Conservation (phyloP, 768 basidiomycete species). For the Termitomyces sp. region DNA sequence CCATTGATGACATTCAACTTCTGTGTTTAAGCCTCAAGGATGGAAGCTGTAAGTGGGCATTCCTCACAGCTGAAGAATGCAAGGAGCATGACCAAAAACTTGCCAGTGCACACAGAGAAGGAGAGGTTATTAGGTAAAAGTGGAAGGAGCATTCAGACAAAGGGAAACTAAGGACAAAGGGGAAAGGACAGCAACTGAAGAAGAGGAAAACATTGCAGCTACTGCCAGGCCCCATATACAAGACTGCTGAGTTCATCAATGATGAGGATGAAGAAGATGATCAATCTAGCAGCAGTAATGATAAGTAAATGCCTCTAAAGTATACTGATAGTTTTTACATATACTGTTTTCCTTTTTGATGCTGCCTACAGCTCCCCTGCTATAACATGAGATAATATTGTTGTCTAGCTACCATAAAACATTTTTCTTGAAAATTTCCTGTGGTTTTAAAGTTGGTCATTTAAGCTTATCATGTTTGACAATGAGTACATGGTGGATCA, state of each 20-base stretch:
- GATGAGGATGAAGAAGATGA: not conserved
- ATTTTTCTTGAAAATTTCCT: too few species aligned
- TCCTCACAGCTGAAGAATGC: not conserved
- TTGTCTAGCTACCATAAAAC: too few species aligned
- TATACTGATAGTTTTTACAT: too few species aligned
- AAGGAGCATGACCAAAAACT: not conserved
- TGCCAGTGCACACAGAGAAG: not conserved
- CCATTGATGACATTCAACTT: not conserved
- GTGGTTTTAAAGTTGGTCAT: too few species aligned
- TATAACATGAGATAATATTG: too few species aligned
- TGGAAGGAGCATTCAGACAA: not conserved
- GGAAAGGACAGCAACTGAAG: not conserved
- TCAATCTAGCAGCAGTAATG: too few species aligned
- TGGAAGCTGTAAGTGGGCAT: not conserved
- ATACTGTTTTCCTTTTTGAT: too few species aligned
- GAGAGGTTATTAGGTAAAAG: not conserved
- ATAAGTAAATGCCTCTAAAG: too few species aligned
- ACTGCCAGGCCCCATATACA: not conserved
- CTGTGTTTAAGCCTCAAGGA: not conserved
- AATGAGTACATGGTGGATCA: too few species aligned
- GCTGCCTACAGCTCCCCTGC: too few species aligned
- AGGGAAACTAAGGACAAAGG: not conserved
- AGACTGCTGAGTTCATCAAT: not conserved
- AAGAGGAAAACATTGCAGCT: not conserved
- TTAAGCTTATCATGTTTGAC: too few species aligned